A percentile compares a stretch with the other conserved stretches of the same genome.
phyloP scores from a whole-genome alignment of 768 basidiomycete genomes.

The Mycena galericulata region DNA sequence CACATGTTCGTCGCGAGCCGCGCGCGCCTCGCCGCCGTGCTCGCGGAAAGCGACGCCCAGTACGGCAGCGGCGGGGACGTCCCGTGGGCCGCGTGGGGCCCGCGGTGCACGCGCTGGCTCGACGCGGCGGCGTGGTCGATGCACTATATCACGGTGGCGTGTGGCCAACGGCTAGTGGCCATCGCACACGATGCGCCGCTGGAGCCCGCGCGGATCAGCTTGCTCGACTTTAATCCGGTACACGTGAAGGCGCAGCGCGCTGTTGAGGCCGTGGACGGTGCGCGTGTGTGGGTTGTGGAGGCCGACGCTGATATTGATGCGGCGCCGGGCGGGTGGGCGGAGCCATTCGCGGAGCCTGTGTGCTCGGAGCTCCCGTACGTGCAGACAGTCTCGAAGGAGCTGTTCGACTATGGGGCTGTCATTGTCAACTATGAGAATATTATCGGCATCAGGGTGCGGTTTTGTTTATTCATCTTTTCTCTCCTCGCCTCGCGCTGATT shows the following conservation, averaged over 20 bases:
- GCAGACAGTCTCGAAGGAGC: slow-evolving; percentile 8
- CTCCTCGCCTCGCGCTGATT: not conserved
- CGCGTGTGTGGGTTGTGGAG: slow-evolving; percentile 5
- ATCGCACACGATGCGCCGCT: slow-evolving; percentile 11
- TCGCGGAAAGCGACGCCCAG: not conserved
- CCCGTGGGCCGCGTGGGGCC: slow-evolving; percentile 22
- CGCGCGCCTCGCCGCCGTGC: not conserved
- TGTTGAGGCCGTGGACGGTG: not conserved
- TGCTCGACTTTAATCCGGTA: slow-evolving; percentile 18
- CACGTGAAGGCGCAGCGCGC: not conserved
- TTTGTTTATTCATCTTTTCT: not conserved
- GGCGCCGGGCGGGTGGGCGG: not conserved
- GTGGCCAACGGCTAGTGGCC: slow-evolving; percentile 17
- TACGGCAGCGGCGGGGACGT: not conserved
- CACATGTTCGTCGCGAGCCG: slow-evolving; percentile 24
- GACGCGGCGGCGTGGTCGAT: not conserved
- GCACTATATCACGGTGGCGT: slow-evolving; percentile 28
- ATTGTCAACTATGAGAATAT: slow-evolving; percentile 8
- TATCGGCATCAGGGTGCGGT: not conserved
- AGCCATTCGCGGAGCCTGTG: not conserved
- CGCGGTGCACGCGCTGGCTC: slow-evolving; percentile 23
- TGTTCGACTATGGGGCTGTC: slow-evolving; percentile 6
- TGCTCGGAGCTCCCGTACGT: not conserved
- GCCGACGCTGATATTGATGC: no score
- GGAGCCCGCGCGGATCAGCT: slow-evolving; percentile 8